phyloP scores from a whole-genome alignment of 371 early-diverging fungal genomes.

The Mycotypha africana region DNA sequence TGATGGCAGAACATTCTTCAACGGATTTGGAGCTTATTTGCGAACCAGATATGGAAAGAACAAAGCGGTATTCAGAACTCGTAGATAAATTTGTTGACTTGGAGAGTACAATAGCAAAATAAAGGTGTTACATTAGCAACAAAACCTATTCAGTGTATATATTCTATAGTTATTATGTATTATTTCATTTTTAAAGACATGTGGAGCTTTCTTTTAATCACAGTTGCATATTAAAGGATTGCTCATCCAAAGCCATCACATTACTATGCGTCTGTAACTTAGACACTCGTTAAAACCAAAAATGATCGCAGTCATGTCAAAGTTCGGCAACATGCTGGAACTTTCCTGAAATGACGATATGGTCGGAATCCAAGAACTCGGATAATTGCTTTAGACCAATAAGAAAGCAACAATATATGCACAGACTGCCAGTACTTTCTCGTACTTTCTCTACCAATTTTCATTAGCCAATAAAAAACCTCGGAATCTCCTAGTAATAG shows the following conservation, averaged over 20 bases:
- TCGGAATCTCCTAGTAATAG: constrained; percentile 11
- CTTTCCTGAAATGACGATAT: too few species aligned
- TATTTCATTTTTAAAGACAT: too few species aligned
- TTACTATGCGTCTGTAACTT: too few species aligned
- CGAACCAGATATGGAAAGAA: constrained; percentile 15
- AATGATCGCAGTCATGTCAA: too few species aligned
- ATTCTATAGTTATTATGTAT: too few species aligned
- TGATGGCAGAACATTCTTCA: constrained; percentile 26
- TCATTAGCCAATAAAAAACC: constrained; percentile 2
- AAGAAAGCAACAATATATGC: background rate
- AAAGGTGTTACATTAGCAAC: too few species aligned
- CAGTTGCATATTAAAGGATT: too few species aligned
- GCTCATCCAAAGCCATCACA: too few species aligned
- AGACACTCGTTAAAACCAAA: too few species aligned
- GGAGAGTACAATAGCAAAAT: constrained; percentile 8
- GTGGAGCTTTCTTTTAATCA: too few species aligned
- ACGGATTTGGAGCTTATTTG: constrained; percentile 25
- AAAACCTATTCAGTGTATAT: too few species aligned
- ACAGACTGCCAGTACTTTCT: constrained; percentile 8
- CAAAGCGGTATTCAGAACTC: constrained; percentile 4
- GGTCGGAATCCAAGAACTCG: background rate
- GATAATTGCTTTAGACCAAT: background rate
- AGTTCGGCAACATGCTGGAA: too few species aligned
- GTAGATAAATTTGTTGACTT: constrained; percentile 9
- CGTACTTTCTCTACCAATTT: constrained; percentile 6